Base-by-base conservation (phyloP, 139 green algal genomes). In the Mychonastes homosphaera region DNA sequence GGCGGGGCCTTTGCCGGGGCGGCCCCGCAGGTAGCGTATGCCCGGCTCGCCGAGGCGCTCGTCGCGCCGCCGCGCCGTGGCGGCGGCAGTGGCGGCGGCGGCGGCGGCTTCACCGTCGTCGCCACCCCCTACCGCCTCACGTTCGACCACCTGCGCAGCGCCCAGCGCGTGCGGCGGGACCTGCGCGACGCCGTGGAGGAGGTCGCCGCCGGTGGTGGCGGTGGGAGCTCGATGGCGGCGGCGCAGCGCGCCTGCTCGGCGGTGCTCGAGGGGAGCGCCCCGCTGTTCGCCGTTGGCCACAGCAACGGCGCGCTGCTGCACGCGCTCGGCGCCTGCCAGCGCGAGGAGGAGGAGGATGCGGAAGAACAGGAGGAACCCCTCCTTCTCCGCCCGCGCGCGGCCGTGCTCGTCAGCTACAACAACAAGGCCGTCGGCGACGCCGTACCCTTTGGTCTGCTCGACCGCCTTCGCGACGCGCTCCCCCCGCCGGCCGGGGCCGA, bases 271-370 rank as follows among this genome's bases (percentile, higher is more conserved):
- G 8, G 32, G 0, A 49, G 49, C 13, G 63, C 32, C 2, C 65
- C 71, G 0, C 13, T 67, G 26, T 65, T 79, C 51, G 80, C 70
- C 1, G 27, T 87, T 13, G 80, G 80, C 21, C 80, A 87, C 72
- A 77, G 62, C 63, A 83, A 82, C 28, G 80, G 80, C n/a, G 71
- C 77, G 13, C 64, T 87, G 58, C 63, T 84, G 63, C 80, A 87
- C 36, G 45, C 77, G 39, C 65, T 87, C n/a, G n/a, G n/a, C n/a
- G n/a, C n/a, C n/a, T n/a, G n/a, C n/a, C n/a, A n/a, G n/a, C n/a
- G n/a, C n/a, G n/a, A n/a, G n/a, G n/a, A n/a, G n/a, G n/a, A n/a
- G n/a, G n/a, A n/a, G n/a, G n/a, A n/a, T n/a, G n/a, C n/a, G n/a
- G n/a, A n/a, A n/a, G n/a, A n/a, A n/a, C n/a, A n/a, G n/a, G n/a